Evolutionary conservation across 2,329 filamentous ascomycete species (phyloP), one percentile per base, ranked within the genome.

Genomic region (Fusarium sp.): DNA sequence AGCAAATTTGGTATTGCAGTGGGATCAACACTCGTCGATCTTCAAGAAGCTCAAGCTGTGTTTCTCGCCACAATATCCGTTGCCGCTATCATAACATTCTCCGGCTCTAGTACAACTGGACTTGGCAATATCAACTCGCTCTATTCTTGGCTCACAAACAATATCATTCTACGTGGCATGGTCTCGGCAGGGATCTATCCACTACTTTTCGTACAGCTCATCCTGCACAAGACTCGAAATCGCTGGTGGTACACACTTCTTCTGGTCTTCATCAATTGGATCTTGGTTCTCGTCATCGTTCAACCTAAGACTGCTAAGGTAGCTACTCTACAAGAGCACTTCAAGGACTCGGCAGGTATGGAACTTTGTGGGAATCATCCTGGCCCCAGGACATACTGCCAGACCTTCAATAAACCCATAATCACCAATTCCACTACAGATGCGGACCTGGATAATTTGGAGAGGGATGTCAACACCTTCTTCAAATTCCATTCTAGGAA

Each of bases 11-110:
- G 57, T 2, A 11, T 29, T 2, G 18, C 62, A 1, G 5, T 61
- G 2, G 20, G 28, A 0, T 53, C 56, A 1, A 43, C 52, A 0
- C 31, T 68, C 0, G 11, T 55, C 13, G 41, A 66, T 5, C 64
- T 68, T 1, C 64, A 68, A 0, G 46, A 68, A 42, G 62, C 62
- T 20, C 64, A 68, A 38, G 52, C 52, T 5, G 28, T 56, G 0
- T 66, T 66, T 0, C 47, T 41, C 2, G 50, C 41, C 3, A 53
- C 53, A 0, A 42, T 63, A 0, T 53, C 62, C 0, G 26, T 29
- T 7, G 28, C 57, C 2, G 6, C 50, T 2, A 62, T 48, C 2
- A 11, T 33, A 15, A 37, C 50, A 0, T 63, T 63, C 33, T 48
- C 18, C 5, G 2, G 43, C 2, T 43, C 24, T 0, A 21, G 16